Conservation (phyloP, 495 filamentous ascomycete species). For the Neurospora pannonica region DNA sequence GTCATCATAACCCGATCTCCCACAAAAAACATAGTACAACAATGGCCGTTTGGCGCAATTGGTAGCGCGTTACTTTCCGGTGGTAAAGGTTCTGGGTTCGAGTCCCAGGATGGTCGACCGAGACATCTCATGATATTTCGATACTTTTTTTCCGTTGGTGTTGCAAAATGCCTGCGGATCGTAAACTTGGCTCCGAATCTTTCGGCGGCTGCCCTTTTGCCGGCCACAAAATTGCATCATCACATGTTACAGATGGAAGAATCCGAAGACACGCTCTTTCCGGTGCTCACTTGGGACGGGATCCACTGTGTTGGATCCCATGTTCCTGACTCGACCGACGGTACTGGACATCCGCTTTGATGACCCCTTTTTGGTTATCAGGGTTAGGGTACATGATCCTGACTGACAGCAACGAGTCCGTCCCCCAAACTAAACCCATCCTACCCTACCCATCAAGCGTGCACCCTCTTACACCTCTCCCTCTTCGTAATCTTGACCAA, state of each 20-base stretch:
- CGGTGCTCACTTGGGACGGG: not conserved
- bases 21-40: not conserved
- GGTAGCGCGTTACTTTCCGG: not conserved
- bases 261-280: not conserved
- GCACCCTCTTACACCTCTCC: not conserved
- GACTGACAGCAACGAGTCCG: not conserved
- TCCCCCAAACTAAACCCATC: not conserved
- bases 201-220: not conserved
- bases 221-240: not conserved
- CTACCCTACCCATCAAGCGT: not conserved
- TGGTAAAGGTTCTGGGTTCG: not conserved
- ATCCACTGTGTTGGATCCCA: not conserved
- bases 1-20: not conserved
- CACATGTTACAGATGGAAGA: not conserved
- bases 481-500: constrained; percentile 21
- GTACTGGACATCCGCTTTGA: not conserved
- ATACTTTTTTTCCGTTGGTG: not conserved
- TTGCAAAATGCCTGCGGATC: not conserved
- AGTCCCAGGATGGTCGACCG: not conserved
- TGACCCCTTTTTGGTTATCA: not conserved
- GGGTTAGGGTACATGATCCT: not conserved
- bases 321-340: not conserved
- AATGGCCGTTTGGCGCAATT: not conserved
- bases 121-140: not conserved
- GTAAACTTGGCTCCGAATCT: not conserved